A percentile compares a stretch with the other conserved stretches of the same genome.
These are phyloP conservation scores for Alternaria triticina DNA, from an alignment of 2,329 filamentous ascomycete genomes.

Conservation along the genomic window DNA sequence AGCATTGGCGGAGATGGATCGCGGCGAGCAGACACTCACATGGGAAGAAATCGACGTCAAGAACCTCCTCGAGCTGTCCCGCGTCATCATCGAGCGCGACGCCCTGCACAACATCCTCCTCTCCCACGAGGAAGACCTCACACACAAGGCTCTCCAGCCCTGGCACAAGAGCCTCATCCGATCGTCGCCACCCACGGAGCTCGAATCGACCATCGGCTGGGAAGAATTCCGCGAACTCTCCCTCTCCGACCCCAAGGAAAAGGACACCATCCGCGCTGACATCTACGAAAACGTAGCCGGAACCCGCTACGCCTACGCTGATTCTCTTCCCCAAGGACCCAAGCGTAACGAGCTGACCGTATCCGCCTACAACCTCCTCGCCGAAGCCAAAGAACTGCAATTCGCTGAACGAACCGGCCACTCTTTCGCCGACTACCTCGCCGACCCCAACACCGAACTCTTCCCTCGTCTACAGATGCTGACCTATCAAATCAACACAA, in stretches of 20 bases:
- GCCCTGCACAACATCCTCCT: constrained; percentile 77
- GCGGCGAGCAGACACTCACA: constrained; percentile 72
- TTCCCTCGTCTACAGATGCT: constrained; percentile 27
- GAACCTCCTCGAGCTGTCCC: constrained; percentile 83
- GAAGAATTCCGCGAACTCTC: constrained; percentile 35
- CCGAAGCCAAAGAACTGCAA: constrained; percentile 37
- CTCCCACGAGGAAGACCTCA: constrained; percentile 38
- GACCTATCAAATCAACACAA: constrained; percentile 25
- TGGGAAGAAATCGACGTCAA: constrained; percentile 92
- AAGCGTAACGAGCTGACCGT: constrained; percentile 27
- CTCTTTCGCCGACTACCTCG: constrained; percentile 23
- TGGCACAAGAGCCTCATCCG: constrained; percentile 29
- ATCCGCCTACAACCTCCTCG: constrained; percentile 37
- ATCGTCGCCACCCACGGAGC: constrained; percentile 24
- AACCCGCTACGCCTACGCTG: constrained; percentile 29
- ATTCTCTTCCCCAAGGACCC: constrained; percentile 23
- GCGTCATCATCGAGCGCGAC: constrained; percentile 83
- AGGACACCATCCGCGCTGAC: constrained; percentile 27
- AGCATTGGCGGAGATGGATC: constrained; percentile 69
- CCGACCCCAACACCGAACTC: neutral
- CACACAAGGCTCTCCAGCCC: constrained; percentile 26
- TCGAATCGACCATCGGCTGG: constrained; percentile 36
- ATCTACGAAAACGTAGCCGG: constrained; percentile 35
- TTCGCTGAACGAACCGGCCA: constrained; percentile 28
- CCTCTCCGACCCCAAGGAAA: constrained; percentile 24